Evolutionary conservation across 345 rosid species (phyloP).

Genomic region (Euphorbia lathyris): DNA sequence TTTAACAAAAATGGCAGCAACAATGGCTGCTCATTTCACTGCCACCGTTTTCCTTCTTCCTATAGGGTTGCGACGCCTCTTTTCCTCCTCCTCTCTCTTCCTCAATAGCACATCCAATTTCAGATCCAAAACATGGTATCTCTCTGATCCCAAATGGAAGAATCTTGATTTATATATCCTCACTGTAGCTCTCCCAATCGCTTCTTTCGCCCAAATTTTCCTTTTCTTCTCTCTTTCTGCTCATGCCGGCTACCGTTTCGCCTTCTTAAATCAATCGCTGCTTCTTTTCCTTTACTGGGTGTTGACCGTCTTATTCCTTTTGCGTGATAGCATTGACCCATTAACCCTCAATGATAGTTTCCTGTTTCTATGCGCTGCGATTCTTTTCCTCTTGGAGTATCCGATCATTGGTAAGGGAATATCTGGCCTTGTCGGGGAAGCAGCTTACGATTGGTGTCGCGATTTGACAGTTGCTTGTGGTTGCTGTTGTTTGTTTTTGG

Average conservation of each 20-base stretch:
- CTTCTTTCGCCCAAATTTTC: conserved; percentile 46
- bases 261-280: conserved; percentile 43
- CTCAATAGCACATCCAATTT: conserved; percentile 49
- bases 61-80: conserved; percentile 47
- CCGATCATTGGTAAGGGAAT: conserved; percentile 38
- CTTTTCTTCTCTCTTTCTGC: conserved; percentile 42
- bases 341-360: conserved; percentile 29
- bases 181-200: conserved; percentile 46
- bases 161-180: conserved; percentile 54
- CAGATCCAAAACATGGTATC: conserved; percentile 51
- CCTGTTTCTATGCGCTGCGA: conserved; percentile 29
- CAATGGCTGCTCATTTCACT: conserved; percentile 41
- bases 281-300: conserved; percentile 46
- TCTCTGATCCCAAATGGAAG: conserved; percentile 39
- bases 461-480: conserved; percentile 47
- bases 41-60: conserved; percentile 50
- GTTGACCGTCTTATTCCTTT: conserved; percentile 31
- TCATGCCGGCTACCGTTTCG: conserved; percentile 45
- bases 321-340: conserved; percentile 30
- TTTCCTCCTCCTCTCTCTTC: conserved; percentile 49
- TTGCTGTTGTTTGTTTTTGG: conserved; percentile 45
- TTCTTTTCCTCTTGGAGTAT: conserved; percentile 45
- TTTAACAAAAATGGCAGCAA: conserved; percentile 36
- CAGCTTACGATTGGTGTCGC: conserved; percentile 36
- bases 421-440: conserved; percentile 31